Evolutionary conservation across 1,284 basidiomycete species (phyloP), one percentile per base, ranked within the genome.

Genomic region (Pseudozyma sp.): DNA sequence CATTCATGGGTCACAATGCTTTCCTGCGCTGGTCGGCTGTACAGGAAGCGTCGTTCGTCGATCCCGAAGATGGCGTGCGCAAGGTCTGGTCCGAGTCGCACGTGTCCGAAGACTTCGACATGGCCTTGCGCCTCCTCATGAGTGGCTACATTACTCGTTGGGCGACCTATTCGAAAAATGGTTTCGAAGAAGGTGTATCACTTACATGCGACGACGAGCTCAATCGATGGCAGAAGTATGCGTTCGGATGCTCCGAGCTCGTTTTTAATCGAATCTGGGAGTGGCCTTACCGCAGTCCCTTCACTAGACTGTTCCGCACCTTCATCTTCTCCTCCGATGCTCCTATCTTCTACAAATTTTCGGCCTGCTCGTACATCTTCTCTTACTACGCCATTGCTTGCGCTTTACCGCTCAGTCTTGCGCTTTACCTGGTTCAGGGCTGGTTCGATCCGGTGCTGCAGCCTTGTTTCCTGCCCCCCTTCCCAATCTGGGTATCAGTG

Each of bases 1-100:
- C 92, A 1, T 94, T 94, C 79, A 92, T 94, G 68, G 93, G 93
- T 0, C 93, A 94, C 85, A 94, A 94, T 67, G 93, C 92, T 1
- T 94, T 93, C 86, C 87, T 94, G 40, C 89, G 92, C 14, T 94
- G 93, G 93, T 89, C 89, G 6, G 93, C 93, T 1, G 86, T 94
- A 7, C 93, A 94, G 82, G 92, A 93, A 63, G 91, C 90, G 3
- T 88, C 90, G 9, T 92, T 91, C 71, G 83, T 91, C 47, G 92
- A 93, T 75, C 84, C 86, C 8, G 89, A 87, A 18, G 91, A 92
- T 77, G 88, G 88, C 1, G 81, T 88, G 62, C 88, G 87, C 80
- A 93, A 92, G 87, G 90, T 92, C 58, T 95, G 93, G 93, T 92
- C 90, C 2, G 72, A 94, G 86, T 86, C 88, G 5, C 93, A 93